Conservation (phyloP, 2,329 filamentous ascomycete genomes). For the Colletotrichum orbiculare region DNA sequence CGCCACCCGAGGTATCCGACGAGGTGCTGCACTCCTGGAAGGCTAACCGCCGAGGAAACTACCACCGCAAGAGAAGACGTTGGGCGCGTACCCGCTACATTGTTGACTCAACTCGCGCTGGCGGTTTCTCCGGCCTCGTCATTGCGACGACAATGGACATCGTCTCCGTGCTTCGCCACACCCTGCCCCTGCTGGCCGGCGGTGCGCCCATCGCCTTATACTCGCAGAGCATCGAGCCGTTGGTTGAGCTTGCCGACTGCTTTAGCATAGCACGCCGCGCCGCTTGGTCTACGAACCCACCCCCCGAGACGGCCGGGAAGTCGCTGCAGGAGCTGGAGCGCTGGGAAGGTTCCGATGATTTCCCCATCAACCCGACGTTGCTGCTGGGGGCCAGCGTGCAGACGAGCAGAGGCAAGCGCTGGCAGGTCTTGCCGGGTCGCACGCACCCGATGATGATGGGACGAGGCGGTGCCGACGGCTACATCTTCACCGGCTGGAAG, state of each 20-base stretch:
- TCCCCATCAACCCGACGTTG: slow-evolving; percentile 87
- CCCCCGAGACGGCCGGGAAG: slow-evolving; percentile 57
- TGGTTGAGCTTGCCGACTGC: slow-evolving; percentile 81
- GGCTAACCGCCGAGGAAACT: slow-evolving; percentile 82
- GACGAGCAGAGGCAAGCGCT: slow-evolving; percentile 80
- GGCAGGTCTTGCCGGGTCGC: slow-evolving; percentile 91
- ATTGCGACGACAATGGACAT: slow-evolving; percentile 87
- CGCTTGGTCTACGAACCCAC: slow-evolving; percentile 73
- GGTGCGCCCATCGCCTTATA: slow-evolving; percentile 90
- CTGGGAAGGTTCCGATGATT: slow-evolving; percentile 76
- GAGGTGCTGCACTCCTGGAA: slow-evolving; percentile 78
- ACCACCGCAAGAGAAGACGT: slow-evolving; percentile 88
- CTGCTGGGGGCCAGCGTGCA: slow-evolving; percentile 84
- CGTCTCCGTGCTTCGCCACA: slow-evolving; percentile 76
- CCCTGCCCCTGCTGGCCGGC: slow-evolving; percentile 83
- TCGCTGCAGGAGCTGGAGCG: slow-evolving; percentile 61
- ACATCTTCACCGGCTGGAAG: slow-evolving; percentile 84
- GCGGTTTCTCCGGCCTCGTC: slow-evolving; percentile 85
- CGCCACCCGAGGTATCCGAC: slow-evolving; percentile 69
- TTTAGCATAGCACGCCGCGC: slow-evolving; percentile 84
- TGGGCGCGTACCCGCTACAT: slow-evolving; percentile 80
- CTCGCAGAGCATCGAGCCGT: slow-evolving; percentile 81
- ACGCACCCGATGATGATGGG: slow-evolving; percentile 96
- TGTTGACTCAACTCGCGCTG: slow-evolving; percentile 78
- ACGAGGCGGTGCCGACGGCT: slow-evolving; percentile 88